Base-by-base conservation (phyloP, 495 filamentous ascomycete species). In the Xylaria sp. region DNA sequence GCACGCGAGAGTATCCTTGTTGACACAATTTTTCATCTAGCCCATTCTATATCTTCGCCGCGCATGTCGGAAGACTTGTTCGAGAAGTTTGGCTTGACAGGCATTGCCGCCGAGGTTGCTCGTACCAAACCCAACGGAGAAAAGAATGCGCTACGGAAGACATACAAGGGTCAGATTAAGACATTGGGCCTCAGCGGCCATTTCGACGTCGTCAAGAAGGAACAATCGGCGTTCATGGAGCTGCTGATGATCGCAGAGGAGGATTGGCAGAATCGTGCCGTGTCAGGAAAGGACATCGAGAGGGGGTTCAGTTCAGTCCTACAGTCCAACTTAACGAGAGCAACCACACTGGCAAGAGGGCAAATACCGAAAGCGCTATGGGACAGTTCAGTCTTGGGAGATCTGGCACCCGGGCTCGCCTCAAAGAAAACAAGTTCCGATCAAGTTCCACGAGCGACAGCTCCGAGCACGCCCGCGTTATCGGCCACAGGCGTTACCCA, bases 81-180 rank as follows among this genome's bases (percentile, higher is more conserved):
- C 71, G 82, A 84, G 71, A 76, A 79, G 65, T 89, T 84, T 75
- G 79, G 77, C 57, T 76, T 89, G 73, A 80, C 80, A 37, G 79
- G 74, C 48, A 80, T 89, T 63, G 85, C 86, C 65, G 78, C 79
- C 58, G 83, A 85, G 59, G 85, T 88, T 44, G 87, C 86, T 71
- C 84, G 87, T 69, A 83, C 82, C 53, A 83, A 86, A 64, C 84
- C 84, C 17, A 85, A 87, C 74, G 85, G 85, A 57, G 82, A 86
- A 72, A 89, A 89, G 80, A 86, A 85, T 73, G 82, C 83, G 68
- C 80, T 89, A 44, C 82, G 87, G 9, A 89, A 89, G 76, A 88
- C 87, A 7, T 89, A 89, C 77, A 89, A 89, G 79, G 85, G 85
- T 15, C 81, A 88, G 50, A 86, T 89, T 72, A 87, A 86, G 79